These are phyloP conservation scores for Candida gigantensis DNA, from an alignment of 1,139 yeast genomes.

Conservation along the genomic window DNA sequence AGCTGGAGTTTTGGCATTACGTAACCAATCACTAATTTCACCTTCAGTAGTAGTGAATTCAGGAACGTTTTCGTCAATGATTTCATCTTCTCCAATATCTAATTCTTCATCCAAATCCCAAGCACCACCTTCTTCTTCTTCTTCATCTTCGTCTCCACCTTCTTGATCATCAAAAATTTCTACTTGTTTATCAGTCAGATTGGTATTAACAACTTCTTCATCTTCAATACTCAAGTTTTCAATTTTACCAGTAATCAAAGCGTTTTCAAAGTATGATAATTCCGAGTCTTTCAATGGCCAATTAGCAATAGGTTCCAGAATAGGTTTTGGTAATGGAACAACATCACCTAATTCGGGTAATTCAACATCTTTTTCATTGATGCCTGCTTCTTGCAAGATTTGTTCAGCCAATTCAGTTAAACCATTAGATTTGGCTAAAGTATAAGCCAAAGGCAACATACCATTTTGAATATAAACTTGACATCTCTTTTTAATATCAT, in stretches of 20 bases:
- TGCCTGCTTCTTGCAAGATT: slow-evolving; percentile 68
- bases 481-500: slow-evolving; percentile 76
- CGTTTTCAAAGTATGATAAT: slow-evolving; percentile 81
- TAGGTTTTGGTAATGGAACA: slow-evolving; percentile 47
- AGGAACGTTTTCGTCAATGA: slow-evolving; percentile 24
- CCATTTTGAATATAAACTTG: slow-evolving; percentile 77
- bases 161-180: slow-evolving; percentile 32
- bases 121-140: slow-evolving; percentile 54
- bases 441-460: slow-evolving; percentile 85
- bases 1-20: slow-evolving; percentile 88
- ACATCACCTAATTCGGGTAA: slow-evolving; percentile 52
- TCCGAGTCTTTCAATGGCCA: slow-evolving; percentile 86
- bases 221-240: slow-evolving; percentile 64
- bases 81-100: slow-evolving; percentile 43
- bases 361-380: slow-evolving; percentile 63
- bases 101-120: slow-evolving; percentile 53
- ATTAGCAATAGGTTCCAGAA: slow-evolving; percentile 48
- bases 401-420: slow-evolving; percentile 71
- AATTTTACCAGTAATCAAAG: slow-evolving; percentile 70
- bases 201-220: background rate
- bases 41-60: slow-evolving; percentile 40
- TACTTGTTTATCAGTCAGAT: slow-evolving; percentile 9
- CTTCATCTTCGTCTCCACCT: slow-evolving; percentile 46
- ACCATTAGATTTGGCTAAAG: slow-evolving; percentile 88
- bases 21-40: slow-evolving; percentile 81